Conservation (phyloP, 2,329 filamentous ascomycete species). For the Dothideomycetes sp. region DNA sequence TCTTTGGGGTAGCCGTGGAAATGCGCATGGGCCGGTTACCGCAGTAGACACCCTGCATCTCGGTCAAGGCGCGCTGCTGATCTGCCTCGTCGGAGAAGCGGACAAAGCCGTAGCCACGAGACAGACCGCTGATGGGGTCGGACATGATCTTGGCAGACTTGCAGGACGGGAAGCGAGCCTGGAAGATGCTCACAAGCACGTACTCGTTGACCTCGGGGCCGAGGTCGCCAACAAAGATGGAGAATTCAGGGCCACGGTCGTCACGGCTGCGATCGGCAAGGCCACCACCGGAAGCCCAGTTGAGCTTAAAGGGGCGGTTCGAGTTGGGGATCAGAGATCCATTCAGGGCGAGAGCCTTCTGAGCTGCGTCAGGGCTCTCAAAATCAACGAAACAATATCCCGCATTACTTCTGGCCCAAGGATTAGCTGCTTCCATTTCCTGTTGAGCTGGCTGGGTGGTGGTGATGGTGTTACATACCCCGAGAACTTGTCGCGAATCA, state of each 20-base stretch:
- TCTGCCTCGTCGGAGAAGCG: conserved; percentile 93
- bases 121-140: conserved; percentile 94
- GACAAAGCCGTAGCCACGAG: conserved; percentile 94
- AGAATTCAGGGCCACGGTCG: conserved; percentile 90
- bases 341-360: conserved; percentile 83
- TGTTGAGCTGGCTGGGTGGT: background rate
- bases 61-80: conserved; percentile 86
- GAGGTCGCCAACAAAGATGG: conserved; percentile 95
- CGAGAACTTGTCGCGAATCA: conserved; percentile 98
- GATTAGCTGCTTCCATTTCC: conserved; percentile 5
- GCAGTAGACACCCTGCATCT: conserved; percentile 99
- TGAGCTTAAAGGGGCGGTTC: conserved; percentile 91
- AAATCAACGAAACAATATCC: conserved; percentile 99
- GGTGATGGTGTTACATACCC: conserved; percentile 54
- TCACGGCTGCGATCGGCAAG: conserved; percentile 92
- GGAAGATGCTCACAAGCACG: conserved; percentile 92
- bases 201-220: conserved; percentile 98
- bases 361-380: conserved; percentile 66
- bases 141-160: conserved; percentile 99
- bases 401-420: conserved; percentile 59
- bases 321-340: conserved; percentile 88
- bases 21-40: conserved; percentile 98
- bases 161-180: conserved; percentile 90
- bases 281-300: conserved; percentile 96
- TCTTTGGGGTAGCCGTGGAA: conserved; percentile 95